phyloP scores from a whole-genome alignment of 805 yeast genomes.

The Kuraishia ogatae region DNA sequence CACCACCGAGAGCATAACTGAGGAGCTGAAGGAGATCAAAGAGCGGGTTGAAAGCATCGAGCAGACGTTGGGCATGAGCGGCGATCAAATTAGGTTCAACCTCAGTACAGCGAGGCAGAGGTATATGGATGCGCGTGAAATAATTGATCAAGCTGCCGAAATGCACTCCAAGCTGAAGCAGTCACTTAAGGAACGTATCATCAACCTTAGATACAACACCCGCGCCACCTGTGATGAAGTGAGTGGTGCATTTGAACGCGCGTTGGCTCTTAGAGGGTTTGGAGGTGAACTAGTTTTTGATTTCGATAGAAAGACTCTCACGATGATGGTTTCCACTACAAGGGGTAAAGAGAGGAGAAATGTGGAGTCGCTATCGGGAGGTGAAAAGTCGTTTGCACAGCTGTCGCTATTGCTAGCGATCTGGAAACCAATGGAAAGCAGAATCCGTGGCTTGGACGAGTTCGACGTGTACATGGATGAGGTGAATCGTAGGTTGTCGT shows the following conservation, averaged over 20 bases:
- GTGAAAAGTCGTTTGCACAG: constrained; percentile 93
- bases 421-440: constrained; percentile 88
- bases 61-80: constrained; percentile 40
- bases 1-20: constrained; percentile 37
- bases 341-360: constrained; percentile 51
- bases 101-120: constrained; percentile 34
- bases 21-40: constrained; percentile 38
- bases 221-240: constrained; percentile 37
- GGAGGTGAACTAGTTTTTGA: constrained; percentile 66
- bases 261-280: constrained; percentile 61
- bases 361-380: constrained; percentile 87
- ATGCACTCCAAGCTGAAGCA: constrained; percentile 19
- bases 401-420: constrained; percentile 79
- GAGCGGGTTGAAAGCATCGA: constrained; percentile 44
- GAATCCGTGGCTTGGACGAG: constrained; percentile 87
- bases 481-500: constrained; percentile 74
- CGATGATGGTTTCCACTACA: constrained; percentile 54
- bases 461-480: constrained; percentile 98
- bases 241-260: constrained; percentile 46
- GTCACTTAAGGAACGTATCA: constrained; percentile 34
- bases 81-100: constrained; percentile 44
- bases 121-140: constrained; percentile 32
- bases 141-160: constrained; percentile 24
- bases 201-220: constrained; percentile 30
- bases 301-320: constrained; percentile 37